A percentile compares a stretch with the other conserved stretches of the same genome.
Evolutionary conservation across 2,329 filamentous ascomycete species (phyloP).

Genomic region (Diatrype stigma): DNA sequence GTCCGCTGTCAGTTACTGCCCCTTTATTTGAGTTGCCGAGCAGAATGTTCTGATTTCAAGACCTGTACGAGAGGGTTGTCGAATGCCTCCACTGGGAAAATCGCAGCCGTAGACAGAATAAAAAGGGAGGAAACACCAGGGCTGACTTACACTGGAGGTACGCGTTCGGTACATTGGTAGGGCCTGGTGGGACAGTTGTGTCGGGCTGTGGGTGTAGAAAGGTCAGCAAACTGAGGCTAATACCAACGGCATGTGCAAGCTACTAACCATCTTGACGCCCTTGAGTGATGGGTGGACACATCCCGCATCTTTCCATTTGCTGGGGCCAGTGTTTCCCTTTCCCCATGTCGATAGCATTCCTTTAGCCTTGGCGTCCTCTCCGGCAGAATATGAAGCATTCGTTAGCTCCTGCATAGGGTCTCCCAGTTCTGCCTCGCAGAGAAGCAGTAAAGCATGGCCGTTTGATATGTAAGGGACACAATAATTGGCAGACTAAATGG

Average conservation of each 20-base stretch:
- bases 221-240: slow-evolving; percentile 3
- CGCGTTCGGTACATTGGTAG: slow-evolving; percentile 42
- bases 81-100: no score
- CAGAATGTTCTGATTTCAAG: neutral
- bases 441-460: slow-evolving; percentile 68
- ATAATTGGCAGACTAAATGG: slow-evolving; percentile 62
- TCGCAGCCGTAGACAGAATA: no score
- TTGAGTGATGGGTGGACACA: slow-evolving; percentile 60
- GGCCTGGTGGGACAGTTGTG: slow-evolving; percentile 37
- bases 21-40: neutral
- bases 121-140: neutral
- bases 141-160: slow-evolving; percentile 40
- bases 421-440: slow-evolving; percentile 82
- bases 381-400: slow-evolving; percentile 57
- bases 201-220: slow-evolving; percentile 41
- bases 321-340: slow-evolving; percentile 60
- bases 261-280: slow-evolving; percentile 65
- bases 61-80: no score
- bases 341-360: slow-evolving; percentile 68
- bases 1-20: no score
- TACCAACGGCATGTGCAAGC: neutral
- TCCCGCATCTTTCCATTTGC: slow-evolving; percentile 70
- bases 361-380: slow-evolving; percentile 53
- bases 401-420: slow-evolving; percentile 65
- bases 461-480: slow-evolving; percentile 60